Evolutionary conservation across 768 basidiomycete species (phyloP).

Genomic region (Hygrophoropsis aurantiaca): DNA sequence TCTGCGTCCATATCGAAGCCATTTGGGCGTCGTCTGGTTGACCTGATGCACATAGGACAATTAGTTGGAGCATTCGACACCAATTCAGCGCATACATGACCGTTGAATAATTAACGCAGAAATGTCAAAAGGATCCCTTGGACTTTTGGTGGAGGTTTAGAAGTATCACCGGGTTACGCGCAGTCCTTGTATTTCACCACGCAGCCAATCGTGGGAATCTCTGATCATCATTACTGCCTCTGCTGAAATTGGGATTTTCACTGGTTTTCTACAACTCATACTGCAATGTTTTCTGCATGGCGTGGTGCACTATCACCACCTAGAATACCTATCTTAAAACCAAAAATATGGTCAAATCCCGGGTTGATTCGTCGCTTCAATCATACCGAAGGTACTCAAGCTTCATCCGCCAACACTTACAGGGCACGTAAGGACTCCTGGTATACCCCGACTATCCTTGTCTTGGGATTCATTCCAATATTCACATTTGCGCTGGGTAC

Average conservation of each 20-base stretch:
- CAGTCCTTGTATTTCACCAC: neutral
- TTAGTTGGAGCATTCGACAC: conserved; percentile 7
- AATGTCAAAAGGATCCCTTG: neutral
- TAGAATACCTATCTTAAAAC: conserved; percentile 6
- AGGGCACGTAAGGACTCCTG: conserved; percentile 58
- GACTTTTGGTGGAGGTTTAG: neutral
- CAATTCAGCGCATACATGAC: conserved; percentile 5
- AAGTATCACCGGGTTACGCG: neutral
- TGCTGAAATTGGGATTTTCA: neutral
- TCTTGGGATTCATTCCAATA: conserved; percentile 84
- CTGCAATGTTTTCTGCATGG: conserved; percentile 22
- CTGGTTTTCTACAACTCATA: too few species aligned
- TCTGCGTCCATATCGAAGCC: conserved; percentile 77
- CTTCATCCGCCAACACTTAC: conserved; percentile 46
- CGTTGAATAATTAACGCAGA: conserved; percentile 6
- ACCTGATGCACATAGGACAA: conserved; percentile 20
- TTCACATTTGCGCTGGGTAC: conserved; percentile 87
- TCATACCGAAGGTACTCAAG: conserved; percentile 14
- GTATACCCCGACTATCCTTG: conserved; percentile 67
- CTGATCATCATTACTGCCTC: neutral
- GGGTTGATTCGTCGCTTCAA: conserved; percentile 11
- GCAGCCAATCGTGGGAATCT: conserved; percentile 19
- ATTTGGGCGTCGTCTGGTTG: conserved; percentile 29
- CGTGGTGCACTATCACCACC: conserved; percentile 12
- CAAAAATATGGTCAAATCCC: conserved; percentile 6